Evolutionary conservation across 2,329 filamentous ascomycete genomes (phyloP).

Genomic region (Bipolaris gigantea): DNA sequence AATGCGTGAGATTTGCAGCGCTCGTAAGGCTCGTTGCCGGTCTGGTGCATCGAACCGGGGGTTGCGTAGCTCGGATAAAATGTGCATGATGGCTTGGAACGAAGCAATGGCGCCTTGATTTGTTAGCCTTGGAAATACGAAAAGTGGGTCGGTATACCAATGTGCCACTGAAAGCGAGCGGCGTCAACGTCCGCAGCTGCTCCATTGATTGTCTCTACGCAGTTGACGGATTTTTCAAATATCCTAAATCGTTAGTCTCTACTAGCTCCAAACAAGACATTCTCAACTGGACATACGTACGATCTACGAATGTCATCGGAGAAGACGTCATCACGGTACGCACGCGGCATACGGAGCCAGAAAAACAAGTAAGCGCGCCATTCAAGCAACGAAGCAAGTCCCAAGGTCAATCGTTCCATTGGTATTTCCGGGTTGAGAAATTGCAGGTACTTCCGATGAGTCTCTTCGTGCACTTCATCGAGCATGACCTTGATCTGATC

Average conservation of each 20-base stretch:
- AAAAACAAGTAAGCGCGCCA: slow-evolving; percentile 45
- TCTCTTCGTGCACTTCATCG: slow-evolving; percentile 40
- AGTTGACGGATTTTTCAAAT: slow-evolving; percentile 45
- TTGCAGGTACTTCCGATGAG: slow-evolving; percentile 36
- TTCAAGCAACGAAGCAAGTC: slow-evolving; percentile 38
- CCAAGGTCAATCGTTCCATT: slow-evolving; percentile 37
- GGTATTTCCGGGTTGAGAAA: slow-evolving; percentile 37
- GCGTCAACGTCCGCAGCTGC: slow-evolving; percentile 41
- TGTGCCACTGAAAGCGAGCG: slow-evolving; percentile 46
- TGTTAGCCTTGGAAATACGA: slow-evolving; percentile 9
- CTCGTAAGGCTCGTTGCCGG: slow-evolving; percentile 39
- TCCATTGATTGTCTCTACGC: slow-evolving; percentile 42
- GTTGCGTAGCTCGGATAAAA: slow-evolving; percentile 45
- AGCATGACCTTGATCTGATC: slow-evolving; percentile 44
- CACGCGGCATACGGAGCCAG: slow-evolving; percentile 45
- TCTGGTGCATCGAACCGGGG: slow-evolving; percentile 41
- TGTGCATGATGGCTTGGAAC: slow-evolving; percentile 45
- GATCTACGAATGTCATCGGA: slow-evolving; percentile 39
- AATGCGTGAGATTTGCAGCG: slow-evolving; percentile 36
- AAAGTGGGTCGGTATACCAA: slow-evolving; percentile 23
- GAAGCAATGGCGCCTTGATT: slow-evolving; percentile 35
- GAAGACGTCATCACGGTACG: slow-evolving; percentile 43
- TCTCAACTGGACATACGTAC: slow-evolving; percentile 22
- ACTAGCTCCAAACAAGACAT: not conserved
- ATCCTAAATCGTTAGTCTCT: slow-evolving; percentile 28